These are phyloP conservation scores for Fusarium pseudograminearum DNA, from an alignment of 2,329 filamentous ascomycete species.

Conservation along the genomic window DNA sequence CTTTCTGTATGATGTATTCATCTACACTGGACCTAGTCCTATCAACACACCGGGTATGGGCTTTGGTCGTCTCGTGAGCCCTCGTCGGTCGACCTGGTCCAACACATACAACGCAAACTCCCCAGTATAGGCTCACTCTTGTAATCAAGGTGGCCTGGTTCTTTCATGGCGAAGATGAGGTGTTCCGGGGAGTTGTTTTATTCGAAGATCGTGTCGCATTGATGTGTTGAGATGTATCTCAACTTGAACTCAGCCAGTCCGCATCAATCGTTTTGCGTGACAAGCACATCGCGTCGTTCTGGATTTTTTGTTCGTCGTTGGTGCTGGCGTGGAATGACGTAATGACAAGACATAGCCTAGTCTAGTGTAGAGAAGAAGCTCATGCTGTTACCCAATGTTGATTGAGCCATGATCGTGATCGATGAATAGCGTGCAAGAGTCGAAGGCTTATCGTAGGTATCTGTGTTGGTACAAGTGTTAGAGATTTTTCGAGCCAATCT, in stretches of 20 bases:
- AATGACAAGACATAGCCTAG: neutral
- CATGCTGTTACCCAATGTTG: constrained; percentile 8
- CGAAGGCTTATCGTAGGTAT: accelerated
- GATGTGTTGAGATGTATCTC: neutral
- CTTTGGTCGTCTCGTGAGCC: constrained; percentile 62
- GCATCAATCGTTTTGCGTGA: no score
- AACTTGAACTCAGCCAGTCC: neutral
- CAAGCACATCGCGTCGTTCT: neutral
- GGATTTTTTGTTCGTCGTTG: neutral
- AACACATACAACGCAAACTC: constrained; percentile 50
- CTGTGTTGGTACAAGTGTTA: neutral
- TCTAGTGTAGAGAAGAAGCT: constrained; percentile 24
- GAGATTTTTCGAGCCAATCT: neutral
- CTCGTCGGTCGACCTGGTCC: constrained; percentile 53
- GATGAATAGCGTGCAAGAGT: neutral
- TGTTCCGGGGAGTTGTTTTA: neutral
- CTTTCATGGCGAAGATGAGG: neutral
- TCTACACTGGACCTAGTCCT: constrained; percentile 77
- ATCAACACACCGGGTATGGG: constrained; percentile 76
- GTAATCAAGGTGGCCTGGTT: neutral
- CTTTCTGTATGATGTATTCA: constrained; percentile 74
- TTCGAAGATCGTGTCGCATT: neutral
- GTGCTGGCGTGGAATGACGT: neutral
- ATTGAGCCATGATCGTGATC: neutral
- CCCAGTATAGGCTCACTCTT: constrained; percentile 29